Evolutionary conservation across 768 basidiomycete genomes (phyloP).

Genomic region (Psilocybe tampanensis): DNA sequence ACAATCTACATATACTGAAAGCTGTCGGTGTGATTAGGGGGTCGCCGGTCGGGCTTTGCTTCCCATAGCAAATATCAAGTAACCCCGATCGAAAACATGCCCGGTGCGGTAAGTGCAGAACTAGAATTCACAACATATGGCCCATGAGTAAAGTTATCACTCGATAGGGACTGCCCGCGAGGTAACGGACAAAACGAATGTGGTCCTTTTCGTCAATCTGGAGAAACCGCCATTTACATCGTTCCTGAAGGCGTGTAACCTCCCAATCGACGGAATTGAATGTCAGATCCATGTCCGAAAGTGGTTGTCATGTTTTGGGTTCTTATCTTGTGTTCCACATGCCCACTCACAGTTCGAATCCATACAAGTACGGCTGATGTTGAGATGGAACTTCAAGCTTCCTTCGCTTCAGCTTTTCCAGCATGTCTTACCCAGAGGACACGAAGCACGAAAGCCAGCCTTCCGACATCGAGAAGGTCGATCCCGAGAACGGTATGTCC

Average conservation of each 20-base stretch:
- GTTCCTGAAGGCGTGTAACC: conserved; percentile 26
- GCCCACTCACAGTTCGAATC: conserved; percentile 17
- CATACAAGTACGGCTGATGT: conserved; percentile 30
- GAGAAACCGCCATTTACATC: conserved; percentile 7
- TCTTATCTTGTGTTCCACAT: conserved; percentile 31
- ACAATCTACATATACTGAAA: too few relatives aligned
- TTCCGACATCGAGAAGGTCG: conserved; percentile 33
- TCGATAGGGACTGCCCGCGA: conserved; percentile 14
- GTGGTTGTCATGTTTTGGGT: conserved; percentile 13
- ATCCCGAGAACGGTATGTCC: conserved; percentile 14
- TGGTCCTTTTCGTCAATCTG: conserved; percentile 9
- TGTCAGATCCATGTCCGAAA: conserved; percentile 14
- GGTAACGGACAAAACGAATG: conserved; percentile 15
- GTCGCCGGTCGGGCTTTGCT: not conserved
- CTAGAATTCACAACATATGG: not conserved
- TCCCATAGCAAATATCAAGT: not conserved
- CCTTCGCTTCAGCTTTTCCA: conserved; percentile 23
- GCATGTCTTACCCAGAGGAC: conserved; percentile 34
- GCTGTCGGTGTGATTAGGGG: not conserved
- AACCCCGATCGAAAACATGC: conserved; percentile 2
- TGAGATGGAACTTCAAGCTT: conserved; percentile 20
- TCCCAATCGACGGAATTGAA: conserved; percentile 7
- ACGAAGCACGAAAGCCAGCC: conserved; percentile 28
- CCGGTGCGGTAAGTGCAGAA: not conserved
- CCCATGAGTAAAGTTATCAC: conserved; percentile 10